phyloP scores from a whole-genome alignment of 108 stramenopile genomes.

The Thalassiosira profunda region DNA sequence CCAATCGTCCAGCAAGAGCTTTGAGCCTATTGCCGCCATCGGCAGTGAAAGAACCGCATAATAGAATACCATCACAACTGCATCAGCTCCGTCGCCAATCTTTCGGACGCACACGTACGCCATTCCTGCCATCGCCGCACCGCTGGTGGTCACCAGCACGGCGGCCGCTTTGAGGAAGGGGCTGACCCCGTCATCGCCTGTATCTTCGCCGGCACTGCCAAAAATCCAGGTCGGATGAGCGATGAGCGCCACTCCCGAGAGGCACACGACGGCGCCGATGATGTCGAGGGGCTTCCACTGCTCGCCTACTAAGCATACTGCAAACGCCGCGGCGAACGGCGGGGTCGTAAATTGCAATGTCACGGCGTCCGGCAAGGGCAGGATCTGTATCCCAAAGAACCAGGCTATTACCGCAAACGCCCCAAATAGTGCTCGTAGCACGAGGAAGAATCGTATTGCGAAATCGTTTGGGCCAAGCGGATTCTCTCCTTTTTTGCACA shows the following conservation, averaged over 20 bases:
- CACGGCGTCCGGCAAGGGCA: constrained; percentile 47
- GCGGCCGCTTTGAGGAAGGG: constrained; percentile 24
- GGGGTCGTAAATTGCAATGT: constrained; percentile 51
- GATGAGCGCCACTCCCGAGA: constrained; percentile 41
- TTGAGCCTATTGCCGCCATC: constrained; percentile 32
- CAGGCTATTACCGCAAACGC: constrained; percentile 40
- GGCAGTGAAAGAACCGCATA: constrained; percentile 37
- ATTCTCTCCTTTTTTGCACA: constrained; percentile 5
- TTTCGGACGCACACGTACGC: constrained; percentile 49
- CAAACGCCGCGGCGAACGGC: constrained; percentile 45
- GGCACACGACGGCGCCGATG: constrained; percentile 42
- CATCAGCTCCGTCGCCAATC: constrained; percentile 35
- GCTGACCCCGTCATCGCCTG: background rate
- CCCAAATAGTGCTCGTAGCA: constrained; percentile 26
- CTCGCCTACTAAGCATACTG: constrained; percentile 47
- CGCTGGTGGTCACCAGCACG: constrained; percentile 30
- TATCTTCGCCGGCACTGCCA: constrained; percentile 5
- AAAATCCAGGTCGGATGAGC: constrained; percentile 50
- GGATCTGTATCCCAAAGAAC: constrained; percentile 43
- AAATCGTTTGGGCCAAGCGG: constrained; percentile 11
- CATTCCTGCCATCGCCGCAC: constrained; percentile 46
- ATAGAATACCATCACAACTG: constrained; percentile 51
- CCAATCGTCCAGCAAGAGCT: constrained; percentile 30
- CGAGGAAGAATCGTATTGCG: constrained; percentile 14
- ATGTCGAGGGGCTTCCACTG: constrained; percentile 32